Conservation (phyloP, 1,284 basidiomycete species). For the Naganishia sp. region DNA sequence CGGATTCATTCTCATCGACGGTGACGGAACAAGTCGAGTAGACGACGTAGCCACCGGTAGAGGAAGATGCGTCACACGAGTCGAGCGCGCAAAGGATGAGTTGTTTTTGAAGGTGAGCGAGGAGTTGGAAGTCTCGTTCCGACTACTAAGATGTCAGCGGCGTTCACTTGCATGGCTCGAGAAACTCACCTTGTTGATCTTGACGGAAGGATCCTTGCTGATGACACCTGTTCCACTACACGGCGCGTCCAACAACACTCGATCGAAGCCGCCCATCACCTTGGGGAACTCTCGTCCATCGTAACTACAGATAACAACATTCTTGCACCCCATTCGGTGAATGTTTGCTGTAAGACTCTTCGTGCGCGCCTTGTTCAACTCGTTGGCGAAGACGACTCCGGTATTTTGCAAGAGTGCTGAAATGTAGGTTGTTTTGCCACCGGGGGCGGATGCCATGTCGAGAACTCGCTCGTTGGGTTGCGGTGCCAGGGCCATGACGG, state of each 20-base stretch:
- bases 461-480: conserved; percentile 91
- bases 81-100: conserved; percentile 98
- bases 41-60: conserved; percentile 90
- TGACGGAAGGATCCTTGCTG: conserved; percentile 95
- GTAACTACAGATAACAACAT: conserved; percentile 95
- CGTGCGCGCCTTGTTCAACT: conserved; percentile 89
- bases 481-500: conserved; percentile 91
- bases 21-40: conserved; percentile 99
- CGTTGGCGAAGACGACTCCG: conserved; percentile 96
- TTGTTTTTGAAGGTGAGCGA: conserved; percentile 97
- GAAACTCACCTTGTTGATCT: conserved; percentile 85
- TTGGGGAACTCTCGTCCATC: conserved; percentile 99
- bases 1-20: conserved; percentile 97
- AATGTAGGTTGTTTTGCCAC: conserved; percentile 96
- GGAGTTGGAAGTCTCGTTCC: conserved; percentile 88
- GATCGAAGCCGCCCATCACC: conserved; percentile 97
- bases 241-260: conserved; percentile 93
- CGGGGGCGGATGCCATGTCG: conserved; percentile 98
- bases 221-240: conserved; percentile 99
- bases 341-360: conserved; percentile 97
- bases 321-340: conserved; percentile 95
- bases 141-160: conserved; percentile 59
- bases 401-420: conserved; percentile 97
- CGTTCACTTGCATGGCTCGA: not conserved
- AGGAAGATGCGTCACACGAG: conserved; percentile 83